Percentiles rank a stretch among this genome's conserved stretches.
phyloP scores from a whole-genome alignment of 2,329 filamentous ascomycete species.

The Capronia epimyces region DNA sequence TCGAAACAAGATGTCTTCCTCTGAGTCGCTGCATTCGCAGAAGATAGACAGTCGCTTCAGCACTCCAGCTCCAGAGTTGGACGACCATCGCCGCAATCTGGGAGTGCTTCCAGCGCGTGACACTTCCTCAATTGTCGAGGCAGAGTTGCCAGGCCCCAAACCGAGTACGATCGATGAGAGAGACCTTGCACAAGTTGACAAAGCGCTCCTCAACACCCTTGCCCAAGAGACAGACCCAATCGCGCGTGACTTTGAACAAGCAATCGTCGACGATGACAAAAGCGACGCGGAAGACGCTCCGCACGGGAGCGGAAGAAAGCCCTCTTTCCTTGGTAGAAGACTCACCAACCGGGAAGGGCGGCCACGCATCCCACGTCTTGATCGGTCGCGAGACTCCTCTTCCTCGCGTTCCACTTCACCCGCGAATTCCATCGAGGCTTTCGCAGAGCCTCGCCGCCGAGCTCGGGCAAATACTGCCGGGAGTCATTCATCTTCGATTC shows the following conservation, averaged over 20 bases:
- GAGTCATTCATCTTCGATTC: slow-evolving; percentile 52
- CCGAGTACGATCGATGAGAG: slow-evolving; percentile 34
- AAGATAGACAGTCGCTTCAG: slow-evolving; percentile 56
- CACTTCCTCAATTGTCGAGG: slow-evolving; percentile 38
- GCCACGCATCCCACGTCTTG: slow-evolving; percentile 33
- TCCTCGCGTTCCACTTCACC: slow-evolving; percentile 71
- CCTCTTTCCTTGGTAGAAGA: slow-evolving; percentile 31
- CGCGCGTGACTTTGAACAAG: slow-evolving; percentile 80
- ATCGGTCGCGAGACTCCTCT: slow-evolving; percentile 46
- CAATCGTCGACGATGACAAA: slow-evolving; percentile 68
- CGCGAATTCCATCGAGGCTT: slow-evolving; percentile 95
- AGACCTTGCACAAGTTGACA: slow-evolving; percentile 41
- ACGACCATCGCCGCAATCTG: slow-evolving; percentile 67
- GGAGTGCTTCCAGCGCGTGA: slow-evolving; percentile 46
- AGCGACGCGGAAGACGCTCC: slow-evolving; percentile 35
- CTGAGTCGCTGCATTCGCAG: slow-evolving; percentile 57
- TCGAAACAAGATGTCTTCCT: slow-evolving; percentile 39
- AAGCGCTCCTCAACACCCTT: slow-evolving; percentile 15
- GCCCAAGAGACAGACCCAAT: slow-evolving; percentile 31
- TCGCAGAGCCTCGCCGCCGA: slow-evolving; percentile 81
- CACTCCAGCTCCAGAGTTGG: slow-evolving; percentile 62
- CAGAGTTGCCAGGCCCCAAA: slow-evolving; percentile 18
- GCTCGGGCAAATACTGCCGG: slow-evolving; percentile 67
- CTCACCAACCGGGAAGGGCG: slow-evolving; percentile 26
- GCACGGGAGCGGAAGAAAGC: slow-evolving; percentile 32